A percentile compares a stretch with the other conserved stretches of the same genome.
Evolutionary conservation across 1,139 yeast species (phyloP).

Genomic region (Geotrichum histeridarum): DNA sequence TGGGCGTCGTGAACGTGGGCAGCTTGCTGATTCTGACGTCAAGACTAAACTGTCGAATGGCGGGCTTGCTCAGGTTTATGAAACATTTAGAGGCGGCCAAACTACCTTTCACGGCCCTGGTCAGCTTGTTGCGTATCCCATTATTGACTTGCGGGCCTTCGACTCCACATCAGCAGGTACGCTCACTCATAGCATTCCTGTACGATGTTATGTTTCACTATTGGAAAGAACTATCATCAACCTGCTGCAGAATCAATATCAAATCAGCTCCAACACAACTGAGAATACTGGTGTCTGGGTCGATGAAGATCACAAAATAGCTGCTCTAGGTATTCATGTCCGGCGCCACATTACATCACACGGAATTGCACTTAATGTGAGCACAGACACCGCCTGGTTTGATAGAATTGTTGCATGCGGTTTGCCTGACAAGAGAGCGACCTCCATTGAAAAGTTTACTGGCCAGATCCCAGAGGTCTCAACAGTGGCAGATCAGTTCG

Average conservation of each 20-base stretch:
- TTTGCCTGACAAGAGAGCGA: conserved; percentile 54
- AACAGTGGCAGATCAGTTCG: conserved; percentile 12
- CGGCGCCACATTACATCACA: conserved; percentile 82
- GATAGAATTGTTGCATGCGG: conserved; percentile 83
- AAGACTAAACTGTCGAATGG: conserved; percentile 26
- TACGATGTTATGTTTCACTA: conserved; percentile 74
- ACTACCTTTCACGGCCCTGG: conserved; percentile 97
- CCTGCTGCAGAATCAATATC: conserved; percentile 43
- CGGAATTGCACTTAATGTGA: conserved; percentile 79
- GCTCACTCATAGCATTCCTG: conserved; percentile 31
- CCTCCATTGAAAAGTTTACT: conserved; percentile 39
- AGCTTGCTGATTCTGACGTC: conserved; percentile 36
- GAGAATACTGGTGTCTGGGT: conserved; percentile 84
- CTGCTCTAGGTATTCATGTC: conserved; percentile 85
- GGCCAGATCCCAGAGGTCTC: not conserved
- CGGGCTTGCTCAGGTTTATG: conserved; percentile 52
- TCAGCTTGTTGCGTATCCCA: conserved; percentile 80
- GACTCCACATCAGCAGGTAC: conserved; percentile 28
- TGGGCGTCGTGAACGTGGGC: conserved; percentile 70
- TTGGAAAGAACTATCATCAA: conserved; percentile 62
- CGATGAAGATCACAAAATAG: conserved; percentile 57
- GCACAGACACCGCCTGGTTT: conserved; percentile 66
- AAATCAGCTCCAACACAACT: conserved; percentile 49
- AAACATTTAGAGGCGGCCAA: conserved; percentile 92
- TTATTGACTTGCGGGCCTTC: conserved; percentile 67